Percentiles rank a stretch among this genome's conserved stretches.
Conservation (phyloP, 495 filamentous ascomycete species). For the Rhypophila decipiens region DNA sequence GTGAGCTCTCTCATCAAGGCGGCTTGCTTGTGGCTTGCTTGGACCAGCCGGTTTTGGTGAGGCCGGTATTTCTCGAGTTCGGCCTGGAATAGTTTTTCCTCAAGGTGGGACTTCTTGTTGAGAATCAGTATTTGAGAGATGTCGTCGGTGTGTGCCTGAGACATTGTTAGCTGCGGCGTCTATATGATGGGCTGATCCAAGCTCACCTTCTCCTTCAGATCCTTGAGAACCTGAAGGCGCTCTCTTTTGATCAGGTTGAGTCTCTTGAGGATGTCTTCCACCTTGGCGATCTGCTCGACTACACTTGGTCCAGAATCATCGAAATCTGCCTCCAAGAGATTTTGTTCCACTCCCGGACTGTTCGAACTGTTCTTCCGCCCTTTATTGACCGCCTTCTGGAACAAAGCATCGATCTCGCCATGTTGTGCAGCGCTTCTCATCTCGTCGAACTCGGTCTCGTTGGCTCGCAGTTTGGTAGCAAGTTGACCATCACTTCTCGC, state of each 20-base stretch:
- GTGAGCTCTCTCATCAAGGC: conserved; percentile 94
- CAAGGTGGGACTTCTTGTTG: conserved; percentile 92
- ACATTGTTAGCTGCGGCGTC: conserved; percentile 19
- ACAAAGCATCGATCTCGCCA: conserved; percentile 83
- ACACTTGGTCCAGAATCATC: conserved; percentile 73
- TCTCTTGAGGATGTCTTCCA: conserved; percentile 89
- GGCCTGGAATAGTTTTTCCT: conserved; percentile 82
- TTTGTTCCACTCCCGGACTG: conserved; percentile 65
- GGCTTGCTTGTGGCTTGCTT: conserved; percentile 89
- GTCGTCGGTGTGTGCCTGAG: conserved; percentile 86
- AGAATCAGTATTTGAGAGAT: conserved; percentile 95
- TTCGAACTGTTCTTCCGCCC: conserved; percentile 47
- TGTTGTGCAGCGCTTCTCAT: conserved; percentile 87
- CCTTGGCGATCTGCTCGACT: conserved; percentile 77
- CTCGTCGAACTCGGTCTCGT: conserved; percentile 85
- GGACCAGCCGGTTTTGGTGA: conserved; percentile 82
- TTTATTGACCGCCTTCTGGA: conserved; percentile 70
- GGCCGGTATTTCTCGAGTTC: conserved; percentile 96
- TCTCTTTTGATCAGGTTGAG: conserved; percentile 88
- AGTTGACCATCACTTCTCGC: conserved; percentile 82
- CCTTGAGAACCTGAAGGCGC: conserved; percentile 83
- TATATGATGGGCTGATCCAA: not conserved
- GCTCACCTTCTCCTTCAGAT: conserved; percentile 90
- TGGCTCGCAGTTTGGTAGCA: conserved; percentile 72
- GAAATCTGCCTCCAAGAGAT: conserved; percentile 85